These are phyloP conservation scores for Periconia digitata DNA, from an alignment of 2,329 filamentous ascomycete species.

Conservation along the genomic window DNA sequence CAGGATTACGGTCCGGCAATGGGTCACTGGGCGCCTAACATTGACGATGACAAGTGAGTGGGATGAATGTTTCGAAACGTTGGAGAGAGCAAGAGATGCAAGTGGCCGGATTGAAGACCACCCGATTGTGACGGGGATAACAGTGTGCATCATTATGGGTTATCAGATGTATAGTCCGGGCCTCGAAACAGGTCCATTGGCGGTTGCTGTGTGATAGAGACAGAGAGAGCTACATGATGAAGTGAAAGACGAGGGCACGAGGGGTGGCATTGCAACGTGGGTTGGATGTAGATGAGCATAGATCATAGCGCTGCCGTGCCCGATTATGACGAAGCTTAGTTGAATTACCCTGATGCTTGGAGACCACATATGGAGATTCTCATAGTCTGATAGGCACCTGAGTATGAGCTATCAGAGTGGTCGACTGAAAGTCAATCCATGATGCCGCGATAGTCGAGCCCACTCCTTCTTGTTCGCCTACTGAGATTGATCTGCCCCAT, in stretches of 20 bases:
- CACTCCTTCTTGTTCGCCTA: background rate
- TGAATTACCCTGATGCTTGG: no score
- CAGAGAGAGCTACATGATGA: background rate
- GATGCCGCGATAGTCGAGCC: background rate
- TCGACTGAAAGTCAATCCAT: no score
- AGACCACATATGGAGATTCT: no score
- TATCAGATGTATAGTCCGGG: slow-evolving; percentile 2
- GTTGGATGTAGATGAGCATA: no score
- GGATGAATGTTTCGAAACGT: slow-evolving; percentile 14
- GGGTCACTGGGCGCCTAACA: slow-evolving; percentile 32
- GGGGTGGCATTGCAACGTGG: background rate
- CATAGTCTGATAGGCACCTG: no score
- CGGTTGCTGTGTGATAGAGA: background rate
- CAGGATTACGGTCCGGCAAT: slow-evolving; percentile 15
- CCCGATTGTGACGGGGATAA: slow-evolving; percentile 5
- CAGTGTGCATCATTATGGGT: slow-evolving; percentile 1
- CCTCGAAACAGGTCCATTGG: slow-evolving; percentile 9
- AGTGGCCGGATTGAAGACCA: slow-evolving; percentile 12
- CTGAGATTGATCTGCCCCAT: background rate
- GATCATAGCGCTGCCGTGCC: no score
- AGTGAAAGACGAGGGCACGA: background rate
- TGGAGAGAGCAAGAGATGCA: background rate
- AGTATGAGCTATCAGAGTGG: no score
- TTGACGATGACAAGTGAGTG: slow-evolving; percentile 8
- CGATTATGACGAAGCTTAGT: no score